Percentiles rank a stretch among this genome's conserved stretches.
Evolutionary conservation across 2,329 filamentous ascomycete genomes (phyloP).

Genomic region (Nothophaeocryptopus gaeumannii): DNA sequence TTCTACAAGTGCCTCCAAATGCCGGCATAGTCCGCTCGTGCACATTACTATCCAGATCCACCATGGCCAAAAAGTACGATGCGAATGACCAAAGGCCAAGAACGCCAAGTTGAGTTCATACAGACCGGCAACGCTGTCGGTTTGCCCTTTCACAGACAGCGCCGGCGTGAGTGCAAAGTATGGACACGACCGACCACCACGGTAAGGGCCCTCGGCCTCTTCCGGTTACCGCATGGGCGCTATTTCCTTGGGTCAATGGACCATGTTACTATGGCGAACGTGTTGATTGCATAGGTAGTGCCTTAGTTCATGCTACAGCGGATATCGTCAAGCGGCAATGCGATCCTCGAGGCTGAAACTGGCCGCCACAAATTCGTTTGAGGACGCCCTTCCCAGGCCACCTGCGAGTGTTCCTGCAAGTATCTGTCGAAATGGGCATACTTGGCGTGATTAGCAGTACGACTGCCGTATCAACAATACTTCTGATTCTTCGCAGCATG

Average conservation of each 20-base stretch:
- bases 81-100: constrained; percentile 9
- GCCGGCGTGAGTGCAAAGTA: background rate
- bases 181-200: background rate
- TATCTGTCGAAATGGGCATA: constrained; percentile 1
- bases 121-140: constrained; percentile 1
- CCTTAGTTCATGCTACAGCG: constrained; percentile 3
- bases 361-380: background rate
- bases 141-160: background rate
- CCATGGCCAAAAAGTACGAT: constrained; percentile 1
- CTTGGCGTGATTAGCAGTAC: too few relatives aligned
- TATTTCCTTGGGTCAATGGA: background rate
- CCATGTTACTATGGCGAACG: background rate
- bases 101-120: constrained; percentile 5
- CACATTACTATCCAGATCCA: constrained; percentile 6
- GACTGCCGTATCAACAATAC: background rate
- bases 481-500: background rate
- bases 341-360: constrained; percentile 3
- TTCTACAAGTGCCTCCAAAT: constrained; percentile 9
- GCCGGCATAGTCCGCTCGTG: constrained; percentile 7
- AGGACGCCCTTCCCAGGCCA: background rate
- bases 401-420: background rate
- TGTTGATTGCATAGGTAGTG: constrained; percentile 7
- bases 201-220: constrained; percentile 1
- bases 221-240: constrained; percentile 2
- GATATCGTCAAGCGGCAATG: background rate